Evolutionary conservation across 2,329 filamentous ascomycete genomes (phyloP).

Genomic region (Amesomyces nigricolor): DNA sequence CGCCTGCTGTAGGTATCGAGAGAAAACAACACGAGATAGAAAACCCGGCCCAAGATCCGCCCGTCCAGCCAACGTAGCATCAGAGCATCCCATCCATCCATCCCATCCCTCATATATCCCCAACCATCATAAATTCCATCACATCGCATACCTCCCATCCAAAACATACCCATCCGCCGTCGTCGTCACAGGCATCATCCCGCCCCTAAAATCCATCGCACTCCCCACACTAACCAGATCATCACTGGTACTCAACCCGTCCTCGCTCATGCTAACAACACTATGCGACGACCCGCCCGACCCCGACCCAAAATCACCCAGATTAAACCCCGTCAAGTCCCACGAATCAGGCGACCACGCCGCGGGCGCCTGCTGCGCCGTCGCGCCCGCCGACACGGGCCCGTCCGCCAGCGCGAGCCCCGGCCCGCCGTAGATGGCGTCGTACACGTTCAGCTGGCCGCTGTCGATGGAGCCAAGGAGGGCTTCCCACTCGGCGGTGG

Average conservation of each 20-base stretch:
- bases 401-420: constrained; percentile 41
- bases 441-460: constrained; percentile 76
- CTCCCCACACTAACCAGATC: constrained; percentile 45
- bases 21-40: neutral
- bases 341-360: constrained; percentile 54
- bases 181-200: constrained; percentile 23
- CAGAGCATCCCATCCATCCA: neutral
- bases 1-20: neutral
- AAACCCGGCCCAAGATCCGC: neutral
- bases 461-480: constrained; percentile 74
- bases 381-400: constrained; percentile 31
- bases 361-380: constrained; percentile 25
- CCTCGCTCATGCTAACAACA: constrained; percentile 52
- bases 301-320: constrained; percentile 42
- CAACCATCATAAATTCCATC: neutral
- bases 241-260: constrained; percentile 52
- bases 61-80: neutral
- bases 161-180: constrained; percentile 27
- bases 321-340: constrained; percentile 47
- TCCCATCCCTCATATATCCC: neutral
- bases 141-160: constrained; percentile 30
- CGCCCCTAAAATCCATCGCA: constrained; percentile 35
- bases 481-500: constrained; percentile 73
- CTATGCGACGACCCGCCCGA: constrained; percentile 40
- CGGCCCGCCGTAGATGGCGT: constrained; percentile 70